These are phyloP conservation scores for Kalaharituber pfeilii DNA, from an alignment of 2,329 filamentous ascomycete genomes.

Conservation along the genomic window DNA sequence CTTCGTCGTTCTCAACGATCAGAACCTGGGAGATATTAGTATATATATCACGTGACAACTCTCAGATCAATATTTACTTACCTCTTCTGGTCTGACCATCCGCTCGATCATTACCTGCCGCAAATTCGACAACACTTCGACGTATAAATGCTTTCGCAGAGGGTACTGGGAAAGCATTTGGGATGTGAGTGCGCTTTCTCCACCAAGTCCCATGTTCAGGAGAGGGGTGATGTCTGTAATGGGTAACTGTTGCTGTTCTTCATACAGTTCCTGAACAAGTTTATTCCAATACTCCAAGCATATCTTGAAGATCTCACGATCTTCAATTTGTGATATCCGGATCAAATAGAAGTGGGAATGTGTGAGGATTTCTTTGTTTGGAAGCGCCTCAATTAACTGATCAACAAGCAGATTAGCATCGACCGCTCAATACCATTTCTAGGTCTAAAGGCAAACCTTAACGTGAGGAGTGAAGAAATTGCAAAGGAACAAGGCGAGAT, in stretches of 20 bases:
- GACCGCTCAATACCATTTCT: conserved; percentile 2
- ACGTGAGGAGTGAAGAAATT: conserved; percentile 95
- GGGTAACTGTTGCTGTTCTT: conserved; percentile 94
- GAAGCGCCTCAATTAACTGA: conserved; percentile 82
- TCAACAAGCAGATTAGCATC: too few relatives aligned
- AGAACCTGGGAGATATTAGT: conserved; percentile 39
- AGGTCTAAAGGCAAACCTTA: conserved; percentile 46
- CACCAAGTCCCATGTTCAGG: conserved; percentile 41
- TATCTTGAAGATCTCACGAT: conserved; percentile 98
- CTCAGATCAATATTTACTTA: conserved; percentile 6
- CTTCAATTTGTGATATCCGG: conserved; percentile 94
- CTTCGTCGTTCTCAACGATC: conserved; percentile 98
- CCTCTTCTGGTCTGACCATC: conserved; percentile 93
- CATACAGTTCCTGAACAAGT: conserved; percentile 90
- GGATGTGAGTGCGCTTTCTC: conserved; percentile 71
- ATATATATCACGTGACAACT: not conserved
- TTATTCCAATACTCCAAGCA: conserved; percentile 99
- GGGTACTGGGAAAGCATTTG: conserved; percentile 74
- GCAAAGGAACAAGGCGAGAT: conserved; percentile 84
- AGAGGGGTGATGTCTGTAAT: conserved; percentile 86
- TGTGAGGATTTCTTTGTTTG: conserved; percentile 83
- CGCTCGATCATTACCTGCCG: conserved; percentile 99
- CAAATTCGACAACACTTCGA: conserved; percentile 80
- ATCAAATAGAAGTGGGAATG: conserved; percentile 98
- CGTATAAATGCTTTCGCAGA: conserved; percentile 94